These are phyloP conservation scores for Suillus bovinus DNA, from an alignment of 768 basidiomycete genomes.

Conservation along the genomic window DNA sequence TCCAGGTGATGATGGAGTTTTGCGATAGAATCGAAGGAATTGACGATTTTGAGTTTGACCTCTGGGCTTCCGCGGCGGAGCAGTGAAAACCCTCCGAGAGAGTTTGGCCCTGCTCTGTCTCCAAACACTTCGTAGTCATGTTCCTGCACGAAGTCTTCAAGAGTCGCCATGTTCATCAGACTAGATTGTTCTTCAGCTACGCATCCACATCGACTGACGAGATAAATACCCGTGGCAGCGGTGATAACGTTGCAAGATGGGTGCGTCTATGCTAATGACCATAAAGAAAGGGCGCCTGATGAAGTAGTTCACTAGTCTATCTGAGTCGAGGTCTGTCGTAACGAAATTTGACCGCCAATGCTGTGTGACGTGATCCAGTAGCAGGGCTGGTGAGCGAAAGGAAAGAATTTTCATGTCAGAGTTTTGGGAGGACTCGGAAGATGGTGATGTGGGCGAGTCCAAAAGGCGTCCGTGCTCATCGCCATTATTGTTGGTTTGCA, in stretches of 20 bases:
- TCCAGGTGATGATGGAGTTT: constrained; percentile 66
- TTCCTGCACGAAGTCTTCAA: constrained; percentile 74
- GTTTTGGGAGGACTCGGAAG: constrained; percentile 25
- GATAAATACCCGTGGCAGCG: constrained; percentile 49
- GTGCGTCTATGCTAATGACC: constrained; percentile 82
- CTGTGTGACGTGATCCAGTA: constrained; percentile 76
- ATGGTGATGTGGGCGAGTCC: constrained; percentile 20
- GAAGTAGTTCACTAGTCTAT: constrained; percentile 63
- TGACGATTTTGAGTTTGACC: constrained; percentile 61
- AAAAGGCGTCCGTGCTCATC: constrained; percentile 4
- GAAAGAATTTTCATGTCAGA: constrained; percentile 14
- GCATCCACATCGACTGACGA: not conserved
- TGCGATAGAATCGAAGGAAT: constrained; percentile 57
- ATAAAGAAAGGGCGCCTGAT: constrained; percentile 89
- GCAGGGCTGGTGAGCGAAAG: constrained; percentile 48
- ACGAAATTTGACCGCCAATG: constrained; percentile 84
- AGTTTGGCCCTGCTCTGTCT: constrained; percentile 15
- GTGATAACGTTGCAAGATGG: constrained; percentile 65
- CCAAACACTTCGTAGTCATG: constrained; percentile 75
- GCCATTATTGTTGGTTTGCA: constrained; percentile 7
- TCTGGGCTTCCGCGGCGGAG: constrained; percentile 35
- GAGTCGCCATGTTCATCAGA: not conserved
- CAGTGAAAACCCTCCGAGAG: constrained; percentile 18
- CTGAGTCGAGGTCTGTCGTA: constrained; percentile 66
- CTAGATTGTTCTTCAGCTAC: not conserved